Evolutionary conservation across 371 early-diverging fungal species (phyloP).

Genomic region (Rhizopus microsporus): DNA sequence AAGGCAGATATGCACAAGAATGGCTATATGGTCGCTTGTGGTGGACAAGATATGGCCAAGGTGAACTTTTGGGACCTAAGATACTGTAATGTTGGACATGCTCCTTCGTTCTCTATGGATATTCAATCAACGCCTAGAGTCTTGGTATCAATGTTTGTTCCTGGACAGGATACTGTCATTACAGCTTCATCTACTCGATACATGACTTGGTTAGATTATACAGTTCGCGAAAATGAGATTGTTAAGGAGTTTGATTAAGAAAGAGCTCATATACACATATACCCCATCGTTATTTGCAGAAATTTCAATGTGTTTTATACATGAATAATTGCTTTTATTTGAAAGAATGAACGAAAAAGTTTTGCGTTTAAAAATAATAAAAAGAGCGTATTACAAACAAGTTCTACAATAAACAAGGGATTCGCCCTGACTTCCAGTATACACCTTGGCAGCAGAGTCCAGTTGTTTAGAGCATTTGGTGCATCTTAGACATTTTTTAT

Average conservation of each 20-base stretch:
- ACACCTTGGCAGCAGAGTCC: conserved; percentile 58
- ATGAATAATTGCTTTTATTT: too few species aligned
- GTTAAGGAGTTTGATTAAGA: conserved; percentile 18
- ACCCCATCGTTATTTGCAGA: conserved; percentile 8
- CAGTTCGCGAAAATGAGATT: conserved; percentile 26
- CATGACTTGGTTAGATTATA: conserved; percentile 40
- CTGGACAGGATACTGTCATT: conserved; percentile 24
- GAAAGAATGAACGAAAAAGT: not conserved
- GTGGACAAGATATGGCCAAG: conserved; percentile 28
- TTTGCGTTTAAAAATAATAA: conserved; percentile 10
- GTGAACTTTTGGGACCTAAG: conserved; percentile 47
- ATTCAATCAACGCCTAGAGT: conserved; percentile 15
- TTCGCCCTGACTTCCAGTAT: conserved; percentile 34
- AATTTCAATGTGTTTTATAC: not conserved
- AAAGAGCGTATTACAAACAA: conserved; percentile 24
- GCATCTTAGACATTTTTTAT: conserved; percentile 62
- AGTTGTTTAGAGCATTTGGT: conserved; percentile 54
- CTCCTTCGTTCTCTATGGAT: conserved; percentile 28
- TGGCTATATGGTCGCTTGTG: conserved; percentile 42
- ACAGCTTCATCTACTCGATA: conserved; percentile 25
- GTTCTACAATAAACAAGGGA: conserved; percentile 52
- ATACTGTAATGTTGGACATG: conserved; percentile 25
- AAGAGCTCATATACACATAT: not conserved
- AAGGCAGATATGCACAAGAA: conserved; percentile 43
- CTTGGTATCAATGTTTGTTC: conserved; percentile 28